Evolutionary conservation across 2,329 filamentous ascomycete genomes (phyloP).

Genomic region (Parasarocladium wereldwijsianum): DNA sequence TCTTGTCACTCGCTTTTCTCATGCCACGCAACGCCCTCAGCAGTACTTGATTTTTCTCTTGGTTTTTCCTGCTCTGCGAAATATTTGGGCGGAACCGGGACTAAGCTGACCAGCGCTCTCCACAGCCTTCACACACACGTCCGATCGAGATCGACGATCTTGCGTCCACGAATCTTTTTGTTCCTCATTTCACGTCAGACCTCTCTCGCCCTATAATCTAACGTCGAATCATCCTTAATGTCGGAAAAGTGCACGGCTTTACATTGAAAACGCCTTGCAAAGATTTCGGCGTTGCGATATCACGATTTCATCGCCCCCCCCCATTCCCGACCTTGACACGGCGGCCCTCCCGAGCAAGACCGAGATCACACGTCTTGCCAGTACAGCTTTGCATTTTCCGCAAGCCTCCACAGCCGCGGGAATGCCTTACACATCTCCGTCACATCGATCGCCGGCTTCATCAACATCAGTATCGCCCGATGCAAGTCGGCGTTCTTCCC

Average conservation of each 20-base stretch:
- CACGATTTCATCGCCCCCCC: neutral
- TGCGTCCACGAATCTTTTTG: neutral
- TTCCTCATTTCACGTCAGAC: slow-evolving; percentile 1
- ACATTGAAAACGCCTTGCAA: neutral
- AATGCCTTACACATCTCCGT: slow-evolving; percentile 84
- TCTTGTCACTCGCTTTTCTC: slow-evolving; percentile 1
- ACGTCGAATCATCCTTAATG: neutral
- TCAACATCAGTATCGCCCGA: slow-evolving; percentile 42
- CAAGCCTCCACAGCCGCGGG: slow-evolving; percentile 13
- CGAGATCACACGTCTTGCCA: slow-evolving; percentile 6
- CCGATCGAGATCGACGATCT: slow-evolving; percentile 3
- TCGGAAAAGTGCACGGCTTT: neutral
- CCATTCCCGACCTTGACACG: neutral
- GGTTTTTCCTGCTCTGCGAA: neutral
- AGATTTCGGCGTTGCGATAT: neutral
- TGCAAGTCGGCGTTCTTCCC: slow-evolving; percentile 42
- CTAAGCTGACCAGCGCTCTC: neutral
- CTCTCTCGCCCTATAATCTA: slow-evolving; percentile 1
- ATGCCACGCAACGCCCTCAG: too few relatives aligned
- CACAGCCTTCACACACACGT: neutral
- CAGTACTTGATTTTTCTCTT: neutral
- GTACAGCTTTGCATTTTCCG: slow-evolving; percentile 11
- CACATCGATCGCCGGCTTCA: slow-evolving; percentile 47
- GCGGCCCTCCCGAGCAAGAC: neutral
- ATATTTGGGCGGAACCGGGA: neutral